Percentiles rank a stretch among this genome's conserved stretches.
These are phyloP conservation scores for Brassica rapa DNA, from an alignment of 345 rosid genomes.

Conservation along the genomic window DNA sequence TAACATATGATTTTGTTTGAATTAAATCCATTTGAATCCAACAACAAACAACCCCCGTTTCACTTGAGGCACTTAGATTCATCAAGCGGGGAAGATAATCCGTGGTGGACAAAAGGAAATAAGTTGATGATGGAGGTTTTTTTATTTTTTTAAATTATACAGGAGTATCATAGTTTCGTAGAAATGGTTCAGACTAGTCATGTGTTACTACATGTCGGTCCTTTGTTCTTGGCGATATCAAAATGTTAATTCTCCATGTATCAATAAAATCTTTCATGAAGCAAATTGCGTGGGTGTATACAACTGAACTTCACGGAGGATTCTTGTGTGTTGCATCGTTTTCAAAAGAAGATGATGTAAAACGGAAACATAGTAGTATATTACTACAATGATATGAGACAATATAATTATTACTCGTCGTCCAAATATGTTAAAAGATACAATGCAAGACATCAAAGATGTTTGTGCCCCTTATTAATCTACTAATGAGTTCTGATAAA, in stretches of 20 bases:
- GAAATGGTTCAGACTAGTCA: no score
- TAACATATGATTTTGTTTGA: not conserved
- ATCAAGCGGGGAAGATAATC: not conserved
- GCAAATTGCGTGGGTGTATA: not conserved
- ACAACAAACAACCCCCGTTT: not conserved
- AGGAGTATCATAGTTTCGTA: no score
- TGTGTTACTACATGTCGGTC: no score
- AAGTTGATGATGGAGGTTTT: not conserved
- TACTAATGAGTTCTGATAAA: not conserved
- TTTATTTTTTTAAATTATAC: no score
- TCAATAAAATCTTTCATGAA: not conserved
- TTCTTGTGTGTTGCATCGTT: not conserved
- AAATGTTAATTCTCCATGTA: no score
- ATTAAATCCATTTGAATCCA: not conserved
- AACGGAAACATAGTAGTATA: not conserved
- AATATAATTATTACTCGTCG: not conserved
- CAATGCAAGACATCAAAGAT: constrained; percentile 8
- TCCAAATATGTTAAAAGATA: not conserved
- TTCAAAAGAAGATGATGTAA: not conserved
- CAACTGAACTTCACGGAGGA: not conserved
- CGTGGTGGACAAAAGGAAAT: not conserved
- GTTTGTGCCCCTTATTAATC: not conserved
- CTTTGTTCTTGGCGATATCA: no score
- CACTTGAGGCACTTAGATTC: not conserved
- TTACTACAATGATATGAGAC: constrained; percentile 20